Percentiles rank a stretch among this genome's conserved stretches.
Conservation (phyloP, 2,329 filamentous ascomycete genomes). For the Fusarium stilboides region DNA sequence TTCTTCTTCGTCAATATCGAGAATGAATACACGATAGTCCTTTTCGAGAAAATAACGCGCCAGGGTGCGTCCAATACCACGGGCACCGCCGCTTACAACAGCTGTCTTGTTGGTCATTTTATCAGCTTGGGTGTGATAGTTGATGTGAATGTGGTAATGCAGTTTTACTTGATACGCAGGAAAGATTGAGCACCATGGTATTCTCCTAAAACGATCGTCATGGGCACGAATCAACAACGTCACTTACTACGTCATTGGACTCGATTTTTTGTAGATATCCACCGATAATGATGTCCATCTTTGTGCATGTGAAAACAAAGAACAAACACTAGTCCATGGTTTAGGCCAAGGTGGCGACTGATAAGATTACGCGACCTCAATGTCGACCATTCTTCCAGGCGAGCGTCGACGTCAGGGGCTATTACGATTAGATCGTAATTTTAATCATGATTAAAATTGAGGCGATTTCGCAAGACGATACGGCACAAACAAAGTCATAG, state of each 20-base stretch:
- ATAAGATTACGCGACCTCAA: too few relatives aligned
- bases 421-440: too few relatives aligned
- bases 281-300: too few relatives aligned
- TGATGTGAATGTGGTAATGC: background rate
- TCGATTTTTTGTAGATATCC: too few relatives aligned
- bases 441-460: too few relatives aligned
- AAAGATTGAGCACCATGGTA: rapidly evolving
- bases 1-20: conserved; percentile 25
- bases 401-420: too few relatives aligned
- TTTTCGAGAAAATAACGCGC: conserved; percentile 20
- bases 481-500: too few relatives aligned
- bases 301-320: too few relatives aligned
- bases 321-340: too few relatives aligned
- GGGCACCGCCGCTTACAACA: conserved; percentile 18
- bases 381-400: too few relatives aligned
- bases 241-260: conserved; percentile 21
- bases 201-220: background rate
- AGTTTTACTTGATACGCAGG: rapidly evolving
- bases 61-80: conserved; percentile 14
- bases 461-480: too few relatives aligned
- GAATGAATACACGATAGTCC: conserved; percentile 13
- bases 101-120: conserved; percentile 10
- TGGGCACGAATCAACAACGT: conserved; percentile 15
- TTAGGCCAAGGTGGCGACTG: too few relatives aligned
- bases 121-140: background rate